Conservation (phyloP, 202 grass and related monocot genomes). For the Digitaria exilis region DNA sequence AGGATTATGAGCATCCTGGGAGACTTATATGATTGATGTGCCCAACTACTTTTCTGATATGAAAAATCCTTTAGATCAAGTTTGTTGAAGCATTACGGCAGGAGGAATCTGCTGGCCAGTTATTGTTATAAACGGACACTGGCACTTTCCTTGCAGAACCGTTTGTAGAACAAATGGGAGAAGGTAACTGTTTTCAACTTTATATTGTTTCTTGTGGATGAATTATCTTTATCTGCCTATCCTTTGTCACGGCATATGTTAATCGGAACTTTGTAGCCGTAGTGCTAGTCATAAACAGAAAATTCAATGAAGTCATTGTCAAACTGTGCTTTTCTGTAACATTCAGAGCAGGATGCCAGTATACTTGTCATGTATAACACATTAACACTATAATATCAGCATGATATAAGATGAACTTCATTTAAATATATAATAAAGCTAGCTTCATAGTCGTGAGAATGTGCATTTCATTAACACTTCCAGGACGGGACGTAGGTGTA, state of each 20-base stretch:
- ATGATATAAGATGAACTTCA: background rate
- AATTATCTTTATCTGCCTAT: background rate
- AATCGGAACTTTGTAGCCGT: background rate
- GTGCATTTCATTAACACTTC: background rate
- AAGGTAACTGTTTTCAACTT: conserved; percentile 51
- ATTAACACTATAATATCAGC: background rate
- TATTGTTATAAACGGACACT: conserved; percentile 9
- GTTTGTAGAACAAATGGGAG: conserved; percentile 61
- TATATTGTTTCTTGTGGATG: conserved; percentile 4
- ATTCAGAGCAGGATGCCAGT: background rate
- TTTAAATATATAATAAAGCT: background rate
- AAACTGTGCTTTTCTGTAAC: background rate
- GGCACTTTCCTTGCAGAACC: conserved; percentile 8
- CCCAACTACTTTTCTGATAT: background rate
- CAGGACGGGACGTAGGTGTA: background rate
- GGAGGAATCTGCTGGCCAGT: background rate
- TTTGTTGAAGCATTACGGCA: background rate
- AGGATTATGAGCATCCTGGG: background rate
- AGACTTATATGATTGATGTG: conserved; percentile 30
- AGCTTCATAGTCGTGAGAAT: background rate
- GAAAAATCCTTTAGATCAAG: background rate
- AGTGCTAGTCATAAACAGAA: background rate
- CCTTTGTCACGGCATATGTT: background rate
- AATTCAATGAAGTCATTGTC: background rate
- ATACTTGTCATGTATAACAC: background rate